These are phyloP conservation scores for Termitomyces sp. DNA, from an alignment of 768 basidiomycete species.

Conservation along the genomic window DNA sequence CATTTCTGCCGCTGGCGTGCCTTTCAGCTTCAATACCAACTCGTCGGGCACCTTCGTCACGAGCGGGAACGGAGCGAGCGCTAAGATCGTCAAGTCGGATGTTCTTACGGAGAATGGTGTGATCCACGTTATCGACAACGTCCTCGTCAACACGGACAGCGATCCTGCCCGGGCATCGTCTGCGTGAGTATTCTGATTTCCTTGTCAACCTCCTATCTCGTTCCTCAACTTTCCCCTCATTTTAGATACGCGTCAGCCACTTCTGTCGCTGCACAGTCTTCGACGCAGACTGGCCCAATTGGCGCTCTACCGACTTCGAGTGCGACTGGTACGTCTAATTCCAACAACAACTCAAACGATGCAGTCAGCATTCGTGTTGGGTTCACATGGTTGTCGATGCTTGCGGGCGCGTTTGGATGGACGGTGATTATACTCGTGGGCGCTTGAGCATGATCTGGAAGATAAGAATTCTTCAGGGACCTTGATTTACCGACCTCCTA, in stretches of 20 bases:
- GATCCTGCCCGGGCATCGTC: constrained; percentile 44
- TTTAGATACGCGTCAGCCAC: constrained; percentile 42
- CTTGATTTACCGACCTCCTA: neutral
- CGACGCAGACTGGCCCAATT: constrained; percentile 39
- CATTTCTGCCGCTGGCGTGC: constrained; percentile 57
- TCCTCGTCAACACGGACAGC: constrained; percentile 42
- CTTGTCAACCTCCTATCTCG: neutral
- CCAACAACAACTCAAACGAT: neutral
- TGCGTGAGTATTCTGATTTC: constrained; percentile 38
- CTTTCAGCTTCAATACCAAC: constrained; percentile 49
- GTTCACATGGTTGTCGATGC: neutral
- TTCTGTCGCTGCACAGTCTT: constrained; percentile 35
- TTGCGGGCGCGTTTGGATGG: neutral
- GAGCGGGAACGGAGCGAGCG: constrained; percentile 31
- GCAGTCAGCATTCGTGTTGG: neutral
- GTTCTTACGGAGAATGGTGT: constrained; percentile 67
- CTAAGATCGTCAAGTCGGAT: constrained; percentile 54
- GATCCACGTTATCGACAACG: constrained; percentile 55
- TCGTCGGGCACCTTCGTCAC: constrained; percentile 55
- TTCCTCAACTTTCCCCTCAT: too few relatives aligned
- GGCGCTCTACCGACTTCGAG: constrained; percentile 16
- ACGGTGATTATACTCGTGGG: neutral
- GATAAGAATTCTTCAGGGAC: too few relatives aligned
- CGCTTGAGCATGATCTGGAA: neutral
- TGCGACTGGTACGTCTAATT: neutral